These are phyloP conservation scores for Calonectria ilicicola DNA, from an alignment of 2,329 filamentous ascomycete species.

Conservation along the genomic window DNA sequence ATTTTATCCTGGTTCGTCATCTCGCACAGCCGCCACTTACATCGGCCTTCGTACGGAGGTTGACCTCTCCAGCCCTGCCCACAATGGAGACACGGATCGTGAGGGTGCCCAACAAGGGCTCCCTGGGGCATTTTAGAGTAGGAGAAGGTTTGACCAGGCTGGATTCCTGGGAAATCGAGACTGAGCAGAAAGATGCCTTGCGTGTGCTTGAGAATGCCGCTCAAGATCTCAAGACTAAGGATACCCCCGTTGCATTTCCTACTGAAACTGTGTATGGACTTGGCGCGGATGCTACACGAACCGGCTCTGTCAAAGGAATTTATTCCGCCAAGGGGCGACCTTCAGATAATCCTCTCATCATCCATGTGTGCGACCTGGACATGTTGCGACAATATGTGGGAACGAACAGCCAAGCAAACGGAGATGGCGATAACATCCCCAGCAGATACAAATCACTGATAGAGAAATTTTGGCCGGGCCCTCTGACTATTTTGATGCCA, in stretches of 20 bases:
- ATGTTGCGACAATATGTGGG: constrained; percentile 77
- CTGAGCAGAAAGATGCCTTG: constrained; percentile 46
- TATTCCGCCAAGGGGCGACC: constrained; percentile 91
- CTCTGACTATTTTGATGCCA: constrained; percentile 89
- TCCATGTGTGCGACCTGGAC: constrained; percentile 85
- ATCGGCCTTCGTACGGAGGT: constrained; percentile 32
- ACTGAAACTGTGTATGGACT: constrained; percentile 98
- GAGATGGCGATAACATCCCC: constrained; percentile 66
- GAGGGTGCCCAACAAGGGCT: constrained; percentile 46
- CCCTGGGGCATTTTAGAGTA: constrained; percentile 50
- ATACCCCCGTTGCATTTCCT: constrained; percentile 90
- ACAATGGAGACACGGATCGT: constrained; percentile 57
- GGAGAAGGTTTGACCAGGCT: constrained; percentile 47
- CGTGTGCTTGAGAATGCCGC: constrained; percentile 73
- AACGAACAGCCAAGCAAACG: constrained; percentile 34
- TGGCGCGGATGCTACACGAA: constrained; percentile 94
- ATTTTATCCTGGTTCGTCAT: constrained; percentile 17
- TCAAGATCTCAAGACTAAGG: constrained; percentile 70
- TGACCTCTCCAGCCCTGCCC: constrained; percentile 24
- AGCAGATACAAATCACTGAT: constrained; percentile 83
- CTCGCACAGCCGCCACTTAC: constrained; percentile 40
- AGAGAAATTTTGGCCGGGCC: constrained; percentile 90
- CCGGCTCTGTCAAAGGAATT: constrained; percentile 87
- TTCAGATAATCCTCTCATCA: constrained; percentile 94
- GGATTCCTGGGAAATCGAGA: constrained; percentile 56